Conservation (phyloP, 345 rosid species). For the Geranium brycei region DNA sequence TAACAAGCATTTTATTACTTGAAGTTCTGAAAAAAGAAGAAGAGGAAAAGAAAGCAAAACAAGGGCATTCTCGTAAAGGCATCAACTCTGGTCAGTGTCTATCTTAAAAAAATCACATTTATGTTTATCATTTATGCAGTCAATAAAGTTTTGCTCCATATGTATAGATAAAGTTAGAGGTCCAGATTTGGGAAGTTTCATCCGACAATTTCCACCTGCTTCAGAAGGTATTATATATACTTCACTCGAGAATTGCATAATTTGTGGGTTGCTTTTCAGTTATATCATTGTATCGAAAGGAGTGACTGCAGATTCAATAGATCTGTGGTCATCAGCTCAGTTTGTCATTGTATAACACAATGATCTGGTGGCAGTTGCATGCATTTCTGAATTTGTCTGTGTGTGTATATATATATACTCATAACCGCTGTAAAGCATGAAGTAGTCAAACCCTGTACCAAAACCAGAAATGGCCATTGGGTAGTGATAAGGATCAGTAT, state of each 20-base stretch:
- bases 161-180: slow-evolving; percentile 57
- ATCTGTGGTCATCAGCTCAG: background rate
- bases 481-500: too few species aligned
- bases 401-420: too few species aligned
- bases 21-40: slow-evolving; percentile 73
- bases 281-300: slow-evolving; percentile 5
- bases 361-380: too few species aligned
- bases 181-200: slow-evolving; percentile 78
- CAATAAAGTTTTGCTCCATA: slow-evolving; percentile 3
- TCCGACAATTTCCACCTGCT: slow-evolving; percentile 56
- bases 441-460: too few species aligned
- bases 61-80: slow-evolving; percentile 37
- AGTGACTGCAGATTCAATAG: slow-evolving; percentile 1
- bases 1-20: slow-evolving; percentile 7
- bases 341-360: too few species aligned
- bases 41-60: slow-evolving; percentile 53
- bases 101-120: slow-evolving; percentile 4
- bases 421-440: too few species aligned
- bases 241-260: background rate
- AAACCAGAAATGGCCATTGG: too few species aligned
- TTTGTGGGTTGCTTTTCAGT: background rate
- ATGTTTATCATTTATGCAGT: background rate
- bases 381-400: too few species aligned
- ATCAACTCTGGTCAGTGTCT: slow-evolving; percentile 28
- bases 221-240: slow-evolving; percentile 36